Base-by-base conservation (phyloP, 2,329 filamentous ascomycete genomes). In the Aspergillus fructus region DNA sequence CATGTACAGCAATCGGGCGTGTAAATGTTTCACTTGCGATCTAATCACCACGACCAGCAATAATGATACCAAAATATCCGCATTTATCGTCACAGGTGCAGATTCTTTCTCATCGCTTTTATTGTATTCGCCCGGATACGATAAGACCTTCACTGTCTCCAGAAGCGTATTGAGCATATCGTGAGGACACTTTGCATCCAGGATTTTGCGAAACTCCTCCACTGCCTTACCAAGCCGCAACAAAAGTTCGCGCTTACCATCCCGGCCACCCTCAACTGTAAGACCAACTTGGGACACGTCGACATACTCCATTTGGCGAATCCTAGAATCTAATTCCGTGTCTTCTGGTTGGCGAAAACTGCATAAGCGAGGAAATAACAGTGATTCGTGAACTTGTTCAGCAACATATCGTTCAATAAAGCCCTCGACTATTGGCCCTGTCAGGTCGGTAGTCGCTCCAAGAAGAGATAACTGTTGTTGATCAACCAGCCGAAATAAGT, bases 201-300 rank as follows among this genome's bases (percentile, higher is more conserved):
- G 81, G 78, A 97, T 91, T 69, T 90, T 96, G 66, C 90, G 89
- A 74, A 99, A 97, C 68, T 93, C 89, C 33, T 94, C 90, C 7
- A 97, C 88, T 3, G 90, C 94, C 58, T 85, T 86, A 3, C 85
- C 85, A 5, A 99, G 81, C 50, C 92, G 85, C 23, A 87, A 81
- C 3, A 90, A 86, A 30, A 99, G 81, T 66, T 94, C 89, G 61
- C 91, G 86, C 70, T 96, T 97, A 34, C 87, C 90, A 64, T 83
- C 83, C 53, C 84, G 83, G 0, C 91, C 91, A 45, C 89, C 89
- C 59, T 93, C 89, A 46, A 97, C 90, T 3, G 85, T 82, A 52
- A 99, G 92, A 1, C 94, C 94, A 15, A 99, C 86, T 74, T 99
- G 94, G 2, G 92, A 94, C 53, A 99, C 89, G 73, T 99, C 94